These are phyloP conservation scores for Linnemannia elongata DNA, from an alignment of 192 early-diverging fungal species.

Conservation along the genomic window DNA sequence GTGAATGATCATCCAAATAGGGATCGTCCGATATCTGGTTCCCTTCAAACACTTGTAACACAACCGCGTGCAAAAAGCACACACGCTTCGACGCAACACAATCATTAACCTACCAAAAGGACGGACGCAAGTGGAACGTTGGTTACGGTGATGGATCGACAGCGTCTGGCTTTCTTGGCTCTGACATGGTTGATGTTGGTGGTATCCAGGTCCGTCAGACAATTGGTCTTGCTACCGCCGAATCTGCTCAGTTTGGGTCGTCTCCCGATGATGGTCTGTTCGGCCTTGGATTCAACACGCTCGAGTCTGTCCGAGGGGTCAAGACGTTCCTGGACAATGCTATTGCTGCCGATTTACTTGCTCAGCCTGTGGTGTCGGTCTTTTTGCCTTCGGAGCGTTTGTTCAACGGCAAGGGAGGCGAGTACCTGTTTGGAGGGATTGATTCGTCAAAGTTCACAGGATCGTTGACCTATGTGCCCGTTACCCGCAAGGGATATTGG, in stretches of 20 bases:
- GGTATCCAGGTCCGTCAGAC: slow-evolving; percentile 68
- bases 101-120: slow-evolving; percentile 63
- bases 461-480: slow-evolving; percentile 62
- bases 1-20: neutral
- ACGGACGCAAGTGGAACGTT: slow-evolving; percentile 67
- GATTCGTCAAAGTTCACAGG: slow-evolving; percentile 59
- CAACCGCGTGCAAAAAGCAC: slow-evolving; percentile 54
- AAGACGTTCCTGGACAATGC: slow-evolving; percentile 65
- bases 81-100: slow-evolving; percentile 56
- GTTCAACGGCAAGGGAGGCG: slow-evolving; percentile 52
- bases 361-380: slow-evolving; percentile 69
- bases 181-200: slow-evolving; percentile 70
- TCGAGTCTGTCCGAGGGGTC: slow-evolving; percentile 34
- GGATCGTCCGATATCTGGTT: slow-evolving; percentile 69
- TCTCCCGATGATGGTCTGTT: slow-evolving; percentile 71
- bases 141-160: slow-evolving; percentile 71
- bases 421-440: slow-evolving; percentile 65
- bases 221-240: slow-evolving; percentile 68
- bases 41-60: slow-evolving; percentile 56
- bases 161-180: slow-evolving; percentile 36
- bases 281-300: slow-evolving; percentile 68
- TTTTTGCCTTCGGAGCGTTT: slow-evolving; percentile 61
- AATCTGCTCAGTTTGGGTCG: slow-evolving; percentile 60
- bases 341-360: slow-evolving; percentile 61
- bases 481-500: slow-evolving; percentile 65